Conservation (phyloP, 2,329 filamentous ascomycete genomes). For the Penicillium sp. region DNA sequence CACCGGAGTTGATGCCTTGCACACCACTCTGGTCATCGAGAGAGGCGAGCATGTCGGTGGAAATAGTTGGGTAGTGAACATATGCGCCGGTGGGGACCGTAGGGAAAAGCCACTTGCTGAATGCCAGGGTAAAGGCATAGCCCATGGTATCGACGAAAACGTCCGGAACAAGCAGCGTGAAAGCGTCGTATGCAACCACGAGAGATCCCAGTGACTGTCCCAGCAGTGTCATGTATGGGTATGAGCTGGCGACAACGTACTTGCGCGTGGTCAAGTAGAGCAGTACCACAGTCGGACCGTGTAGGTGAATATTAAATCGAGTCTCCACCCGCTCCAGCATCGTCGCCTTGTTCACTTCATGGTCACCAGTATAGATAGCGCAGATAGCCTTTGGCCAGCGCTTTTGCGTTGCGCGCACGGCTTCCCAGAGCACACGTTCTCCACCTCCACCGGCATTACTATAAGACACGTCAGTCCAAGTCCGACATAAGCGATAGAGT, state of each 20-base stretch:
- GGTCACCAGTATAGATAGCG: constrained; percentile 92
- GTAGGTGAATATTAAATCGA: constrained; percentile 88
- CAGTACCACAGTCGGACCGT: constrained; percentile 79
- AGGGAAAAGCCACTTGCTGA: constrained; percentile 79
- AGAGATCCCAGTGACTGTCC: constrained; percentile 92
- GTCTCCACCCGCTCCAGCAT: constrained; percentile 78
- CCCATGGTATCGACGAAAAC: constrained; percentile 98
- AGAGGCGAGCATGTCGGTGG: constrained; percentile 91
- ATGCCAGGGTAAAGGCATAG: constrained; percentile 83
- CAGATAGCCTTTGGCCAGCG: constrained; percentile 86
- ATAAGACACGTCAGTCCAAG: constrained; percentile 13
- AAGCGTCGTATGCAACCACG: constrained; percentile 85
- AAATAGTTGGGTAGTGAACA: constrained; percentile 97
- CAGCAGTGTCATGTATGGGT: constrained; percentile 87
- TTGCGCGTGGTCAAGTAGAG: constrained; percentile 86
- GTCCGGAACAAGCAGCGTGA: constrained; percentile 87
- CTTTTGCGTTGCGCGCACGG: constrained; percentile 84
- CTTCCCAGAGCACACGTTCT: constrained; percentile 94
- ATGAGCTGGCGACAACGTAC: constrained; percentile 82
- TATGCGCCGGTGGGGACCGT: constrained; percentile 83
- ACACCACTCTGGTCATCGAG: constrained; percentile 64
- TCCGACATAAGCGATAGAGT: constrained; percentile 1
- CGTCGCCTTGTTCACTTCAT: constrained; percentile 75
- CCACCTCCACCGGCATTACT: constrained; percentile 96
- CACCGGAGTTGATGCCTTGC: constrained; percentile 79